Percentiles rank a stretch among this genome's conserved stretches.
Conservation (phyloP, 2,329 filamentous ascomycete genomes). For the Metarhizium rileyi region DNA sequence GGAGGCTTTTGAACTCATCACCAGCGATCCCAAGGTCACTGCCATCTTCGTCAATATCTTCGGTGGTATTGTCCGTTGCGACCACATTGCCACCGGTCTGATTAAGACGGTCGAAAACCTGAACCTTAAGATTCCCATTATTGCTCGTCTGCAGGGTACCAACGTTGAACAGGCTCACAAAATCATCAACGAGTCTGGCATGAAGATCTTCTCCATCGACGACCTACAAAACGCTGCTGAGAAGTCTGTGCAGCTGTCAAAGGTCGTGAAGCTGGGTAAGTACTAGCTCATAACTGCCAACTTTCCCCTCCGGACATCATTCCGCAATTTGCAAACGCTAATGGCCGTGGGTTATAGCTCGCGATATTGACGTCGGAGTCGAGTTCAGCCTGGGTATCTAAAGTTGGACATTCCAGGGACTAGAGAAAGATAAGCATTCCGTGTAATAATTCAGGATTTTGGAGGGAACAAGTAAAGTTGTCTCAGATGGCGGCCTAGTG, state of each 20-base stretch:
- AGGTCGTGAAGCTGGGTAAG: slow-evolving; percentile 96
- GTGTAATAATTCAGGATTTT: slow-evolving; percentile 18
- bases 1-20: slow-evolving; percentile 97
- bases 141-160: slow-evolving; percentile 93
- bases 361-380: slow-evolving; percentile 94
- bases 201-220: slow-evolving; percentile 99
- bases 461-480: background rate
- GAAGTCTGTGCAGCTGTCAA: slow-evolving; percentile 97
- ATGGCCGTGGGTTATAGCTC: slow-evolving; percentile 42
- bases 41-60: slow-evolving; percentile 99
- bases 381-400: slow-evolving; percentile 91
- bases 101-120: slow-evolving; percentile 92
- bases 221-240: slow-evolving; percentile 95
- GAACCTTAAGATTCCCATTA: slow-evolving; percentile 93
- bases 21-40: slow-evolving; percentile 93
- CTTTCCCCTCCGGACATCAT: background rate
- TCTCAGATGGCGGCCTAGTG: background rate
- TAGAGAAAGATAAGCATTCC: slow-evolving; percentile 7
- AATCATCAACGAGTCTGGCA: slow-evolving; percentile 88
- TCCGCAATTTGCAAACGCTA: slow-evolving; percentile 10
- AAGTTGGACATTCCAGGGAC: slow-evolving; percentile 2
- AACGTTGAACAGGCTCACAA: slow-evolving; percentile 94
- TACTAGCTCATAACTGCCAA: no score
- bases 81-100: slow-evolving; percentile 91
- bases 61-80: slow-evolving; percentile 95